Evolutionary conservation across 2,329 filamentous ascomycete genomes (phyloP).

Genomic region (Phoma sp.): DNA sequence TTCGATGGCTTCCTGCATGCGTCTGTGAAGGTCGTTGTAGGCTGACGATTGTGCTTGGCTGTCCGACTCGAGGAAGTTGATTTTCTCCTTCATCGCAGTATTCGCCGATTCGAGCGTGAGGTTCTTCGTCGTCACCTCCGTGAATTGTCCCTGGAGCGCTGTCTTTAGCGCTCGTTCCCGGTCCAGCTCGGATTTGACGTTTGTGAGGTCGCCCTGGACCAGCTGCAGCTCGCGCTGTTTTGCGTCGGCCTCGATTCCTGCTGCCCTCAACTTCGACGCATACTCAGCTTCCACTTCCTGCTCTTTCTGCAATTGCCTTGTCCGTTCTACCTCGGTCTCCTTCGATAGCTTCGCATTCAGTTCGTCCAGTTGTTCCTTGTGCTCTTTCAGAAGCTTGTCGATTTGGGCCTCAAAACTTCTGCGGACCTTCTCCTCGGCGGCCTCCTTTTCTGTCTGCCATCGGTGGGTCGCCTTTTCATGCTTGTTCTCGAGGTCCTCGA

Average conservation of each 20-base stretch:
- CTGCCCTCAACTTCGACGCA: constrained; percentile 62
- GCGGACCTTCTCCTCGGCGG: constrained; percentile 52
- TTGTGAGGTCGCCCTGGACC: constrained; percentile 59
- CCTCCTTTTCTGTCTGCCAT: constrained; percentile 58
- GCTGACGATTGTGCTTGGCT: constrained; percentile 87
- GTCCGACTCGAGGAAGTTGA: constrained; percentile 88
- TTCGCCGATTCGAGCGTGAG: constrained; percentile 74
- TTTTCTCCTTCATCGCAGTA: constrained; percentile 77
- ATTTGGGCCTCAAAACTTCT: constrained; percentile 60
- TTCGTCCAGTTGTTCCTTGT: constrained; percentile 72
- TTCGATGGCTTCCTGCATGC: constrained; percentile 77
- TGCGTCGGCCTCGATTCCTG: constrained; percentile 63
- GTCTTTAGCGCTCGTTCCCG: constrained; percentile 68
- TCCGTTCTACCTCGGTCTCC: constrained; percentile 71
- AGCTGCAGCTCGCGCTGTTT: constrained; percentile 62
- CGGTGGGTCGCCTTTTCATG: constrained; percentile 65
- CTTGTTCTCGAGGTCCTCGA: constrained; percentile 62
- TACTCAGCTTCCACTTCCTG: constrained; percentile 66
- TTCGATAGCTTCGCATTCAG: constrained; percentile 67
- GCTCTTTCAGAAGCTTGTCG: constrained; percentile 64
- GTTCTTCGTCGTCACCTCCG: constrained; percentile 49
- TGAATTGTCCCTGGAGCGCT: constrained; percentile 62
- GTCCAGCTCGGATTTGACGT: constrained; percentile 50
- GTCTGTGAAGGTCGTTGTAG: constrained; percentile 80
- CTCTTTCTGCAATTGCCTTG: constrained; percentile 65